Percentiles rank a stretch among this genome's conserved stretches.
These are phyloP conservation scores for Carpinus fangiana DNA, from an alignment of 306 rosid species.

Conservation along the genomic window DNA sequence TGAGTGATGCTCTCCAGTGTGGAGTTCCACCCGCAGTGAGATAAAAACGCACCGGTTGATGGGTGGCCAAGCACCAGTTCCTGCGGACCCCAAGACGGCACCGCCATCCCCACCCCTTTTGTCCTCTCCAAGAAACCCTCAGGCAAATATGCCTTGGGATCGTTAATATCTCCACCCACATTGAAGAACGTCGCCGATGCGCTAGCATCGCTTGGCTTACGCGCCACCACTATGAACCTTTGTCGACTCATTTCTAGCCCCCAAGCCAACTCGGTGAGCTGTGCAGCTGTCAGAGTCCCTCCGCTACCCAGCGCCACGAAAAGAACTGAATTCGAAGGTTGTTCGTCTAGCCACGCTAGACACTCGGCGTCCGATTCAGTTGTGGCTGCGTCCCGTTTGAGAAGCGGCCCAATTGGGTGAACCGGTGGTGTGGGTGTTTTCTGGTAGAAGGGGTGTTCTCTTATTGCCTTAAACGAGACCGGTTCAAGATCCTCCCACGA, in stretches of 20 bases:
- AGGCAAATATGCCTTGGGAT: constrained; percentile 31
- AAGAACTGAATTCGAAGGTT: constrained; percentile 40
- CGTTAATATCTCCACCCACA: constrained; percentile 15
- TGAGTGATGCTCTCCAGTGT: constrained; percentile 41
- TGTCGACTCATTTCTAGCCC: constrained; percentile 45
- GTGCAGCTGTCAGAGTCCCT: constrained; percentile 28
- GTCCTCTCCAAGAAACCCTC: constrained; percentile 47
- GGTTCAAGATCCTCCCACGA: constrained; percentile 51
- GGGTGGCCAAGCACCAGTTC: constrained; percentile 26
- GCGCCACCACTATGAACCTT: constrained; percentile 47
- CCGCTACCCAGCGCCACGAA: constrained; percentile 43
- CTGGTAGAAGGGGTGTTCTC: constrained; percentile 35
- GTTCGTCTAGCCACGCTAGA: constrained; percentile 45
- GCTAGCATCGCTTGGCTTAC: neutral
- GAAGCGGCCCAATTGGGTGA: constrained; percentile 39
- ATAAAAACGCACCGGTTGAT: constrained; percentile 41
- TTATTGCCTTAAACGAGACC: constrained; percentile 24
- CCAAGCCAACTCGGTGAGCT: constrained; percentile 43
- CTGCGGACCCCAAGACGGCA: constrained; percentile 47
- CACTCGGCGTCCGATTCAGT: constrained; percentile 6
- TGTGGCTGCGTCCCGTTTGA: constrained; percentile 20
- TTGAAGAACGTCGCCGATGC: constrained; percentile 25
- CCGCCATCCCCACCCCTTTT: constrained; percentile 22
- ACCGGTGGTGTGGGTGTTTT: constrained; percentile 28
- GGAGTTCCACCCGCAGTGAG: constrained; percentile 68